Conservation (phyloP, 768 basidiomycete species). For the Rhizopogon vesiculosus region DNA sequence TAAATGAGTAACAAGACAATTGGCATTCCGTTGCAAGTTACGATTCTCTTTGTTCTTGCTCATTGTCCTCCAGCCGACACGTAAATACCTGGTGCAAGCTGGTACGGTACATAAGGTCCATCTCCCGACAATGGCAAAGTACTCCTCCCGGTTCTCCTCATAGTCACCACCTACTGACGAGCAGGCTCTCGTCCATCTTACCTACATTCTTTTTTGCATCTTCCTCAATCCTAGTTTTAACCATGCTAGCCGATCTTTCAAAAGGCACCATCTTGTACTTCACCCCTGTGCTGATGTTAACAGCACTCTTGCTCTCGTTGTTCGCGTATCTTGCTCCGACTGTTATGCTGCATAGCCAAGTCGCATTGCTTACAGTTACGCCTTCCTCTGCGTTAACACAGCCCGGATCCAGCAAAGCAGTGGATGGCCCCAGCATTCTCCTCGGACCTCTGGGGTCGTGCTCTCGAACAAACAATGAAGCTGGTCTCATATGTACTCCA, state of each 20-base stretch:
- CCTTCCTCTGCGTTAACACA: slow-evolving; percentile 46
- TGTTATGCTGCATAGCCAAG: slow-evolving; percentile 52
- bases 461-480: slow-evolving; percentile 43
- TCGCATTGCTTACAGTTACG: slow-evolving; percentile 60
- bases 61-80: neutral
- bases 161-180: neutral
- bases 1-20: neutral
- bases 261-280: slow-evolving; percentile 66
- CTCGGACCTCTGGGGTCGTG: slow-evolving; percentile 74
- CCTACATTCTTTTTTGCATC: neutral
- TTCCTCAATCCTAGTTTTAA: slow-evolving; percentile 2
- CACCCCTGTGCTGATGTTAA: slow-evolving; percentile 59
- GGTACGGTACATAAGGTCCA: neutral
- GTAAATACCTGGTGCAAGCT: neutral
- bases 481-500: slow-evolving; percentile 48
- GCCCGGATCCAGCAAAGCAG: slow-evolving; percentile 21
- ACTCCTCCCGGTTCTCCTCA: neutral
- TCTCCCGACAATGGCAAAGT: neutral
- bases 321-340: slow-evolving; percentile 69
- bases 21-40: neutral
- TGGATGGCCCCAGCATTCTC: slow-evolving; percentile 68
- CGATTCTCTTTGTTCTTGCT: neutral
- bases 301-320: slow-evolving; percentile 59
- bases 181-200: neutral
- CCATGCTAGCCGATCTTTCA: slow-evolving; percentile 69